Conservation (phyloP, 2,329 filamentous ascomycete genomes). For the Alternaria ethzedia region DNA sequence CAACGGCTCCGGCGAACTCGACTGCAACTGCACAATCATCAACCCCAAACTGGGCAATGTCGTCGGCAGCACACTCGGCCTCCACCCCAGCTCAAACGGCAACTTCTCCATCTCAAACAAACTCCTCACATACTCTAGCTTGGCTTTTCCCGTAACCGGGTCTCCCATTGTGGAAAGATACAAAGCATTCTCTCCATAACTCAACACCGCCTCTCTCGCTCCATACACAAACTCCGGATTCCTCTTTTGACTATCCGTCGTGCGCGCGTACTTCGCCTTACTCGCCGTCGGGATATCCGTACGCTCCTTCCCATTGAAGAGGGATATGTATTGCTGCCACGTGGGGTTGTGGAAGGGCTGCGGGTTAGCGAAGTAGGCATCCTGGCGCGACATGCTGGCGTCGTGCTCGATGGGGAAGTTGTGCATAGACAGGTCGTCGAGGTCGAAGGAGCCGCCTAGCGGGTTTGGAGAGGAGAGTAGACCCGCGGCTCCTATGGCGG, state of each 20-base stretch:
- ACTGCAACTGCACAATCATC: conserved; percentile 11
- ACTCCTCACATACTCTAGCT: conserved; percentile 16
- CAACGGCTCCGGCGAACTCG: conserved; percentile 6
- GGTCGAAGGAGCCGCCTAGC: conserved; percentile 23
- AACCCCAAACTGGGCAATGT: conserved; percentile 17
- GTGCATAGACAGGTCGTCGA: conserved; percentile 19
- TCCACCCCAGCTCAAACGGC: conserved; percentile 21
- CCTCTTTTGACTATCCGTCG: conserved; percentile 10
- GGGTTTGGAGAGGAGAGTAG: conserved; percentile 22
- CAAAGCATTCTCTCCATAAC: conserved; percentile 24
- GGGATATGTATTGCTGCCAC: conserved; percentile 21
- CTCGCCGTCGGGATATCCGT: conserved; percentile 19
- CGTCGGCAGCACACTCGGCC: conserved; percentile 18
- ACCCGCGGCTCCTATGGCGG: conserved; percentile 15
- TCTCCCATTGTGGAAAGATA: conserved; percentile 19
- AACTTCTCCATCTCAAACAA: conserved; percentile 25
- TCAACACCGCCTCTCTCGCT: conserved; percentile 10
- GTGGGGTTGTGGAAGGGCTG: conserved; percentile 9
- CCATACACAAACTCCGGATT: conserved; percentile 24
- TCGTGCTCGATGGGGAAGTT: conserved; percentile 33
- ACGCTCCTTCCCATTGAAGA: conserved; percentile 13
- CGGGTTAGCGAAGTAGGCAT: conserved; percentile 7
- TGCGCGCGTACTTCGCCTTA: conserved; percentile 17
- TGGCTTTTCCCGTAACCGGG: conserved; percentile 6
- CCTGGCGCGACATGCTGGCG: conserved; percentile 23